These are phyloP conservation scores for Colletotrichum chlorophyti DNA, from an alignment of 2,329 filamentous ascomycete genomes.

Conservation along the genomic window DNA sequence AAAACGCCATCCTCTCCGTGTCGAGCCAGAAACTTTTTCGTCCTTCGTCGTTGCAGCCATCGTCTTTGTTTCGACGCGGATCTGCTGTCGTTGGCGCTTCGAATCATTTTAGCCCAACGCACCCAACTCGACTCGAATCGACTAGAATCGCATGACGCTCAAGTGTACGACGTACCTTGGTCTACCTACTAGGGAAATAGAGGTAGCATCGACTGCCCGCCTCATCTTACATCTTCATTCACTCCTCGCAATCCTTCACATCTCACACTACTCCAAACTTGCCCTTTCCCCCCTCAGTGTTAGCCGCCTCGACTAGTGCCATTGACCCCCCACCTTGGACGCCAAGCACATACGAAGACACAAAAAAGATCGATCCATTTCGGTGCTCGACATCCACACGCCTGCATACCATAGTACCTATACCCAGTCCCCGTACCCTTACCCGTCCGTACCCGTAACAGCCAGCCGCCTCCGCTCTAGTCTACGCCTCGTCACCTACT, in stretches of 20 bases:
- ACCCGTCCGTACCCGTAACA: conserved; percentile 12
- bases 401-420: not conserved
- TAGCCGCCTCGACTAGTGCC: conserved; percentile 20
- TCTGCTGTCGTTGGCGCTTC: too few species aligned
- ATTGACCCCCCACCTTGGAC: conserved; percentile 21
- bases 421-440: not conserved
- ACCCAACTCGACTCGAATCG: not conserved
- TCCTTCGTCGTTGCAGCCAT: too few species aligned
- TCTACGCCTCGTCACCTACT: too few species aligned
- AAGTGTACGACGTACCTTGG: not conserved
- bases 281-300: conserved; percentile 11
- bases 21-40: too few species aligned
- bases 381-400: conserved; percentile 14
- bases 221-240: not conserved
- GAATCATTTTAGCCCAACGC: too few species aligned
- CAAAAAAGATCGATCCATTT: too few species aligned
- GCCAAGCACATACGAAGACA: conserved; percentile 15
- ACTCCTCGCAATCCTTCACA: not conserved
- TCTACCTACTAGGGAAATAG: not conserved
- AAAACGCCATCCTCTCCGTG: too few species aligned
- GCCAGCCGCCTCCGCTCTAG: conserved; percentile 30
- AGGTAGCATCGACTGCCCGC: not conserved
- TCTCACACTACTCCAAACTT: too few species aligned
- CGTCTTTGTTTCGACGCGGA: too few species aligned
- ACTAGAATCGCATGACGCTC: not conserved